phyloP scores from a whole-genome alignment of 2,329 filamentous ascomycete genomes.

The Sporothrix dimorphospora region DNA sequence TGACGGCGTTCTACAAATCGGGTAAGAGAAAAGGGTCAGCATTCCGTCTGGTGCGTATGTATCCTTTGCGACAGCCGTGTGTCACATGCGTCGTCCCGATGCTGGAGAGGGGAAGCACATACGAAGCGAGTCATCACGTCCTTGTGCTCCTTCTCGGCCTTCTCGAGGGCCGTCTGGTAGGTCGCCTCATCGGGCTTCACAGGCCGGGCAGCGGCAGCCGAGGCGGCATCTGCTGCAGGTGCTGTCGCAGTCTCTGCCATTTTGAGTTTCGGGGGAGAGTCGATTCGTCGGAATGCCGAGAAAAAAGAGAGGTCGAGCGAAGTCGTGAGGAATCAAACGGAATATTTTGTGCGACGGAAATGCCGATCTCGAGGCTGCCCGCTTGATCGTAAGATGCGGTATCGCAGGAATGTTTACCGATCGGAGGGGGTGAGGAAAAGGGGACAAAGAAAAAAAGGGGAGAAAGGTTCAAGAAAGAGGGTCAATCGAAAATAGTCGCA shows the following conservation, averaged over 20 bases:
- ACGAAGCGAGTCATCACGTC: conserved; percentile 66
- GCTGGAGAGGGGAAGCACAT: conserved; percentile 31
- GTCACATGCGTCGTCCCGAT: background rate
- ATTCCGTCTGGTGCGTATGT: background rate
- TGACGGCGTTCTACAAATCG: conserved; percentile 73
- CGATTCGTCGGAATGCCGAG: background rate
- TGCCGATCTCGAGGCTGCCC: conserved; percentile 18
- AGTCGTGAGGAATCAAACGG: background rate
- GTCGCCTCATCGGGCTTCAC: conserved; percentile 84
- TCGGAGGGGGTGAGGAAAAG: background rate
- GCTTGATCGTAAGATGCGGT: conserved; percentile 7
- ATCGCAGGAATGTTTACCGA: conserved; percentile 6
- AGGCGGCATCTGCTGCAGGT: conserved; percentile 42
- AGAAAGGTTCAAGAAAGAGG: background rate
- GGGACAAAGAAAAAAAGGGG: background rate
- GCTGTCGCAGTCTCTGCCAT: conserved; percentile 52
- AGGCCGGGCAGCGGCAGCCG: conserved; percentile 63
- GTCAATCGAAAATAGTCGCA: conserved; percentile 12
- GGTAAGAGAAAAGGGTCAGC: background rate
- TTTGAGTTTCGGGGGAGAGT: conserved; percentile 29
- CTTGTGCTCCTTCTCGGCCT: conserved; percentile 85
- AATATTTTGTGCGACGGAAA: background rate
- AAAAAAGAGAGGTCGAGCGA: background rate
- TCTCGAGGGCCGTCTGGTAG: conserved; percentile 77
- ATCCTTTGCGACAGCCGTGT: background rate